Base-by-base conservation (phyloP, 305 asterid species). In the Solanum hybrid region DNA sequence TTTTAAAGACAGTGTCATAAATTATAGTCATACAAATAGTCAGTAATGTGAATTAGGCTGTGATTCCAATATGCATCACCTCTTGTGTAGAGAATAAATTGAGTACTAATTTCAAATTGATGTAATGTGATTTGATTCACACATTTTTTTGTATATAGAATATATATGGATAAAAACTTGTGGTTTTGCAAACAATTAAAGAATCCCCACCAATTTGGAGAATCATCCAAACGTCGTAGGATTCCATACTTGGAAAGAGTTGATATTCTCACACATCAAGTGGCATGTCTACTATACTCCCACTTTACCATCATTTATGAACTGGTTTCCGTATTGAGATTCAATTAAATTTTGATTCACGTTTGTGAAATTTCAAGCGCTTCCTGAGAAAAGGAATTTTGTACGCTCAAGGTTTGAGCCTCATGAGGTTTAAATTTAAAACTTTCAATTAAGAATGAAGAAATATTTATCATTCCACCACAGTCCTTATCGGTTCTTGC, bases 201-300 rank as follows among this genome's bases (percentile, higher is more conserved):
- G 85, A 79, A 79, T 79, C 60, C 60, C 85, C 60, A 37, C 60
- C 85, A 79, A 36, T 79, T 79, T 79, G 85, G 86, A 38, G 86
- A 80, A 38, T 38, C 86, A 80, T 42, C 38, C 37, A 13, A 42
- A 82, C 5, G 72, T 82, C 17, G 87, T 82, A 42, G 87, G 72
- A 82, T 82, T 82, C 87, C 72, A 82, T 46, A 27, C n/a, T 80
- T 14, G 66, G 86, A 42, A 77, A 42, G 27, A 27, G 11, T 73
- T 27, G 72, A 82, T 38, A 80, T 80, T 38, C 64, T 38, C n/a
- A 80, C 1, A 38, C 72, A 82, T 42, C 72, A 27, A 82, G 87
- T 82, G 87, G 87, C 38, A 82, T 82, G 71, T 42, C 86, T 81
- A 81, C 71, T 79, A 77, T 79, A 37, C 26, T 81, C 86, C 71